These are phyloP conservation scores for Fusarium fujikuroi DNA, from an alignment of 2,329 filamentous ascomycete species.

Conservation along the genomic window DNA sequence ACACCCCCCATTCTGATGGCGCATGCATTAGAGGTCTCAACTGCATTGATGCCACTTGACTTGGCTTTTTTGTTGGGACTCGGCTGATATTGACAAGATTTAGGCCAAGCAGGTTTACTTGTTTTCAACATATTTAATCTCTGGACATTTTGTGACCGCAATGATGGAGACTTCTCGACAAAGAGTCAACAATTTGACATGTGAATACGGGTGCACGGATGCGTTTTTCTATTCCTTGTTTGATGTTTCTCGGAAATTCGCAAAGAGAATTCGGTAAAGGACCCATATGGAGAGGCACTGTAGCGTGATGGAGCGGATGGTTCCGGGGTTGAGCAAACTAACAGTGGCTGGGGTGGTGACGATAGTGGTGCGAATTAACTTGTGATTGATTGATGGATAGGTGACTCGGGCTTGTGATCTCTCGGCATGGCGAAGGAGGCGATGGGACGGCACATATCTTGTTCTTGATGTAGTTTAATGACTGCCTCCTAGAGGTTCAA, in stretches of 20 bases:
- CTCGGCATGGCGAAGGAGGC: conserved; percentile 9
- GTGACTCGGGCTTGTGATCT: conserved; percentile 10
- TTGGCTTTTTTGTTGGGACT: conserved; percentile 32
- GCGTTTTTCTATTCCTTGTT: not conserved
- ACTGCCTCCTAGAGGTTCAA: not conserved
- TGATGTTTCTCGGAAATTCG: conserved; percentile 27
- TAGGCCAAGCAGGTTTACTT: not conserved
- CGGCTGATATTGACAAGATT: conserved; percentile 6
- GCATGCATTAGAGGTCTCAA: conserved; percentile 30
- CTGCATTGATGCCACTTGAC: conserved; percentile 8
- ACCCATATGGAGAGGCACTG: conserved; percentile 8
- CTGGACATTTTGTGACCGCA: not conserved
- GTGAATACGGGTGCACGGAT: conserved; percentile 29
- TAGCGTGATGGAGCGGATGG: conserved; percentile 23
- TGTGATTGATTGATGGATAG: conserved; percentile 23
- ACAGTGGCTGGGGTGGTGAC: not conserved
- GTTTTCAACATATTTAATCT: not conserved
- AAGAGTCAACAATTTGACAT: conserved; percentile 16
- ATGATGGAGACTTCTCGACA: not conserved
- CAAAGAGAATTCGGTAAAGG: conserved; percentile 9
- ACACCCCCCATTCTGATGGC: conserved; percentile 11
- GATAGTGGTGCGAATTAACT: conserved; percentile 32
- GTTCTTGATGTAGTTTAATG: not conserved
- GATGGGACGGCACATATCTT: not conserved
- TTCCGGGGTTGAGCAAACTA: not conserved